Percentiles rank a stretch among this genome's conserved stretches.
Conservation (phyloP, 1,284 basidiomycete genomes). For the Puccinia triticina region DNA sequence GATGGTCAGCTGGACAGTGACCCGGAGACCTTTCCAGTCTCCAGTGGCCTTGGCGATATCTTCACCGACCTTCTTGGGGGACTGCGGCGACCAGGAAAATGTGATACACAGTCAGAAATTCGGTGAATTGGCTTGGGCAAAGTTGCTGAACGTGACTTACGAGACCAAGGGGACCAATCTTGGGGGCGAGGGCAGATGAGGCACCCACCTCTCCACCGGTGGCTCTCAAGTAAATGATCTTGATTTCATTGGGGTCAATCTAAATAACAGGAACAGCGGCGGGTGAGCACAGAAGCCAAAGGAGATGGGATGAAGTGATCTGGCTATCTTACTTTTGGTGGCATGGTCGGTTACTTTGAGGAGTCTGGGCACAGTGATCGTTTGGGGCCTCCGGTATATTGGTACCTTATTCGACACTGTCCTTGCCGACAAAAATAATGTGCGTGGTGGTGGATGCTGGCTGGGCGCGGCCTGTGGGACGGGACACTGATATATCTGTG, state of each 20-base stretch:
- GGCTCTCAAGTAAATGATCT: conserved; percentile 98
- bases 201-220: conserved; percentile 99
- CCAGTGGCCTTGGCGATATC: conserved; percentile 99
- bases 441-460: neutral
- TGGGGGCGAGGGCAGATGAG: conserved; percentile 96
- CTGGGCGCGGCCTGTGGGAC: neutral
- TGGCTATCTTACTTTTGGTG: conserved; percentile 37
- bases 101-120: neutral
- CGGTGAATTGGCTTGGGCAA: neutral
- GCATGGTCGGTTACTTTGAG: conserved; percentile 22
- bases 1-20: conserved; percentile 98
- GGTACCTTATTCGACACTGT: conserved; percentile 50
- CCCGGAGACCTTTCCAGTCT: conserved; percentile 99
- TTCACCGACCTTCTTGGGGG: conserved; percentile 99
- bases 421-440: neutral
- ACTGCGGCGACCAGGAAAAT: conserved; percentile 65
- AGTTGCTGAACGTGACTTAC: conserved; percentile 66
- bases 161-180: conserved; percentile 99
- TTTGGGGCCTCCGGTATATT: conserved; percentile 51
- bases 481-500: neutral
- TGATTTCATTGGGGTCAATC: conserved; percentile 84
- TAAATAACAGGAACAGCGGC: conserved; percentile 54
- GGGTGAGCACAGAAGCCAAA: conserved; percentile 54
- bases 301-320: neutral
- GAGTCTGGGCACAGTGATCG: conserved; percentile 13